Evolutionary conservation across 108 stramenopile species (phyloP), one percentile per base, ranked within the genome.

Genomic region (Thalassiosira profunda): DNA sequence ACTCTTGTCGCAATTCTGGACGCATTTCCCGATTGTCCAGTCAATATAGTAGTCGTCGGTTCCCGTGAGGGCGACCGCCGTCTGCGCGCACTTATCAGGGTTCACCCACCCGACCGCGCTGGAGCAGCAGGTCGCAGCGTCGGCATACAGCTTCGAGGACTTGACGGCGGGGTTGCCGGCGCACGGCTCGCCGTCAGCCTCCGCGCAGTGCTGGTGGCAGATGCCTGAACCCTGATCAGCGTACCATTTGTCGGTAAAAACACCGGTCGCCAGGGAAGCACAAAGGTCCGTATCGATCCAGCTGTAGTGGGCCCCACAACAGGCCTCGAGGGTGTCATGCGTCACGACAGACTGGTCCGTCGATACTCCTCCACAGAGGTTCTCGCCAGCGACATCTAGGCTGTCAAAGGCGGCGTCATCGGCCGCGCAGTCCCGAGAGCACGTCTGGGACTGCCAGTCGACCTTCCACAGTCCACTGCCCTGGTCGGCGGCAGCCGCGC

Each of bases 121-220:
- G 17, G 46, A 31, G 63, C 63, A 64, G 33, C 63, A 64, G 14
- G 21, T 18, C 2, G 63, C 21, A 2, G 63, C 63, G 37, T 10
- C 10, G 29, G 25, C 34, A 49, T 41, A 64, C 8, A 64, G 42
- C 41, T 4, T 20, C 4, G 33, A 23, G 20, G n/a, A 23, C 4
- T 44, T 26, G 4, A 24, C 24, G 41, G 38, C 41, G 8, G 59
- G 31, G 15, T 15, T 18, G 25, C 9, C 53, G 2, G 15, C 21
- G 59, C 28, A 33, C 9, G 7, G 6, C 11, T 58, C 21, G 3
- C 59, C 48, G 20, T 48, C 58, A 3, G 35, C 63, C 10, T 44
- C 5, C 1, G 26, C 30, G 28, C 63, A 63, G 42, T 46, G 40
- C 33, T 63, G 21, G 25, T 49, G 24, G 14, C 61, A 46, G 26